Conservation (phyloP, 768 basidiomycete genomes). For the Psilocybe cyanescens region DNA sequence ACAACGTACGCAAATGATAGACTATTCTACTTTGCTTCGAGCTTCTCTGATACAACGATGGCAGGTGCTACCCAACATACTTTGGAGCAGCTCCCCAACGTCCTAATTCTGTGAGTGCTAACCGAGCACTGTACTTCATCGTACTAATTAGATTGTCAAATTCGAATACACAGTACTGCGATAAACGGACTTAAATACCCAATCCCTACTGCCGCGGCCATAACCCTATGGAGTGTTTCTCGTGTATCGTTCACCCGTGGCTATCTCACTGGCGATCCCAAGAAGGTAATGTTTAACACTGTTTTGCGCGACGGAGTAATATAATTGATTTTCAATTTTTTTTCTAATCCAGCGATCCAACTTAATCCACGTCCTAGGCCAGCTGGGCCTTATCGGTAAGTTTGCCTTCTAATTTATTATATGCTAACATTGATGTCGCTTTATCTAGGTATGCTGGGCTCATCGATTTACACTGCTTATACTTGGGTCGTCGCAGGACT, state of each 20-base stretch:
- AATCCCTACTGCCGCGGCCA: constrained; percentile 37
- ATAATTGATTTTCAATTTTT: not conserved
- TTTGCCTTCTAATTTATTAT: not conserved
- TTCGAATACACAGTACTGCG: constrained; percentile 33
- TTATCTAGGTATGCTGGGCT: not conserved
- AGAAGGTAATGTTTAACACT: constrained; percentile 31
- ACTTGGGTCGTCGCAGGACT: not conserved
- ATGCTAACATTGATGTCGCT: not conserved
- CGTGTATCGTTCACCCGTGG: constrained; percentile 49
- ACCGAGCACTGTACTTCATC: not conserved
- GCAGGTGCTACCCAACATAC: not conserved
- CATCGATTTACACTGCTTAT: not conserved
- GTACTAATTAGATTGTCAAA: not conserved
- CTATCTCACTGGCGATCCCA: constrained; percentile 46
- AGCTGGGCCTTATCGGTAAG: not conserved
- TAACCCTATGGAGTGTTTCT: constrained; percentile 40
- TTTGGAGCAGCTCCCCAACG: not conserved
- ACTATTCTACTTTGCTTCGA: not conserved
- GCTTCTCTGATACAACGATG: not conserved
- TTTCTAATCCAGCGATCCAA: not conserved
- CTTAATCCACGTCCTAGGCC: not conserved
- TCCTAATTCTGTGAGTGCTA: not conserved
- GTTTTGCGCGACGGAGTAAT: not conserved
- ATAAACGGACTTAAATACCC: constrained; percentile 46
- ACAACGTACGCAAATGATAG: not conserved